A percentile compares a stretch with the other conserved stretches of the same genome.
Conservation (phyloP, 768 basidiomycete genomes). For the Exsudoporus frostii region DNA sequence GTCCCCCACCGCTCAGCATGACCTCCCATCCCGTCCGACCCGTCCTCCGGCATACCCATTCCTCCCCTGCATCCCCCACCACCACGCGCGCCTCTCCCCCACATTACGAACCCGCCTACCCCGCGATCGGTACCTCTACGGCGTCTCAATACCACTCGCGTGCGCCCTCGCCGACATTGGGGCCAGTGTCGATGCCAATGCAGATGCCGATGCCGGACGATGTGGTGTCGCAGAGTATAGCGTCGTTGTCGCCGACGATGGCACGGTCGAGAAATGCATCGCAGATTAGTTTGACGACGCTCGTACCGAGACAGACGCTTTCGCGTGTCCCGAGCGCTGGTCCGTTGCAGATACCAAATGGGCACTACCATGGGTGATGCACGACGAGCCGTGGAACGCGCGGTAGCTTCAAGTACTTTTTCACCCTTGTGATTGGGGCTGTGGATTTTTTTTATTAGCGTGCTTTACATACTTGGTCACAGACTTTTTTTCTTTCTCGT, state of each 20-base stretch:
- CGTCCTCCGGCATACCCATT: slow-evolving; percentile 18
- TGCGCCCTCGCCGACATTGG: slow-evolving; percentile 28
- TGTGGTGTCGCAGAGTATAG: slow-evolving; percentile 28
- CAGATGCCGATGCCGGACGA: slow-evolving; percentile 11
- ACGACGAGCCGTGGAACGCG: too few relatives aligned
- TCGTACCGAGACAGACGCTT: slow-evolving; percentile 44
- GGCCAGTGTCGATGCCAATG: slow-evolving; percentile 4
- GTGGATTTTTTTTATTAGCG: too few relatives aligned
- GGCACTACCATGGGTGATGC: slow-evolving; percentile 8
- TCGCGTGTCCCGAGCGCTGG: slow-evolving; percentile 34
- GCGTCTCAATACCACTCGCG: slow-evolving; percentile 34
- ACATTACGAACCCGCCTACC: slow-evolving; percentile 22
- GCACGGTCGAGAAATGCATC: slow-evolving; percentile 68
- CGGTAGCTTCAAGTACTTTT: too few relatives aligned
- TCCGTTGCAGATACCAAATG: slow-evolving; percentile 15
- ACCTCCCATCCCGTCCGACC: slow-evolving; percentile 9
- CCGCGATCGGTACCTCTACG: slow-evolving; percentile 29
- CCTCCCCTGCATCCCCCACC: slow-evolving; percentile 18
- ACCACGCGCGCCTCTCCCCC: slow-evolving; percentile 4
- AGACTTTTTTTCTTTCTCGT: too few relatives aligned
- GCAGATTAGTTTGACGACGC: slow-evolving; percentile 56
- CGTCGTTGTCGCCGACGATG: slow-evolving; percentile 40
- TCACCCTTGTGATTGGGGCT: too few relatives aligned
- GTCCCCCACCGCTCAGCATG: slow-evolving; percentile 20
- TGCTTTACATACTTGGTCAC: too few relatives aligned